Evolutionary conservation across 2,329 filamentous ascomycete genomes (phyloP).

Genomic region (Seiridium unicorne): DNA sequence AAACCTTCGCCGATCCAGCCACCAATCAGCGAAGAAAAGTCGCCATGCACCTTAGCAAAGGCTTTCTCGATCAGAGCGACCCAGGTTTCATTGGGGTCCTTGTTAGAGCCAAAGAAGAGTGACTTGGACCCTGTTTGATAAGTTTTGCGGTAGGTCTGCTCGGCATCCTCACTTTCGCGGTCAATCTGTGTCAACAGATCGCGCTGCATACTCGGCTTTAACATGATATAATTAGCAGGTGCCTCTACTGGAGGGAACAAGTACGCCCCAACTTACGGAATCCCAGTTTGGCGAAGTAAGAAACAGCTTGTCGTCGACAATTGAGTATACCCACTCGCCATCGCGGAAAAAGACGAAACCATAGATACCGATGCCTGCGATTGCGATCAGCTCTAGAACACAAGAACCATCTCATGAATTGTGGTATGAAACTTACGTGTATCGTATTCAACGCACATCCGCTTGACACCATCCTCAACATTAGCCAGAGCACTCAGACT

Average conservation of each 20-base stretch:
- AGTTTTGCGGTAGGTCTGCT: conserved; percentile 67
- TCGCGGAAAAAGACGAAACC: conserved; percentile 88
- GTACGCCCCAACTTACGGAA: conserved; percentile 35
- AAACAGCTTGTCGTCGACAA: conserved; percentile 88
- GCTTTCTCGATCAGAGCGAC: conserved; percentile 78
- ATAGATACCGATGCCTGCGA: conserved; percentile 68
- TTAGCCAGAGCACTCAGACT: conserved; percentile 75
- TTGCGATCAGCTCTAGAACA: conserved; percentile 33
- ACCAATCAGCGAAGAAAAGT: conserved; percentile 69
- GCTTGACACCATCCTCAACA: conserved; percentile 66
- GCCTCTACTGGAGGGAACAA: neutral
- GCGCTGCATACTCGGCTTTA: conserved; percentile 63
- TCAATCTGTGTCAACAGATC: conserved; percentile 74
- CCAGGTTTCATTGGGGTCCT: conserved; percentile 79
- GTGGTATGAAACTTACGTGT: conserved; percentile 35
- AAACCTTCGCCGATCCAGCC: conserved; percentile 66
- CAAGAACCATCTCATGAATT: too few species aligned
- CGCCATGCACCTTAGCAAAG: conserved; percentile 80
- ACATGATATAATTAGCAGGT: neutral
- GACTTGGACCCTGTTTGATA: conserved; percentile 76
- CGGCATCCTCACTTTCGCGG: conserved; percentile 68
- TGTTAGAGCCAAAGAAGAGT: conserved; percentile 75
- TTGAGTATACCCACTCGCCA: conserved; percentile 88
- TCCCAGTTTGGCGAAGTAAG: conserved; percentile 81
- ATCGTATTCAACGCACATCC: conserved; percentile 74